These are phyloP conservation scores for Drosera capensis DNA, from an alignment of 148 eudicot genomes.

Conservation along the genomic window DNA sequence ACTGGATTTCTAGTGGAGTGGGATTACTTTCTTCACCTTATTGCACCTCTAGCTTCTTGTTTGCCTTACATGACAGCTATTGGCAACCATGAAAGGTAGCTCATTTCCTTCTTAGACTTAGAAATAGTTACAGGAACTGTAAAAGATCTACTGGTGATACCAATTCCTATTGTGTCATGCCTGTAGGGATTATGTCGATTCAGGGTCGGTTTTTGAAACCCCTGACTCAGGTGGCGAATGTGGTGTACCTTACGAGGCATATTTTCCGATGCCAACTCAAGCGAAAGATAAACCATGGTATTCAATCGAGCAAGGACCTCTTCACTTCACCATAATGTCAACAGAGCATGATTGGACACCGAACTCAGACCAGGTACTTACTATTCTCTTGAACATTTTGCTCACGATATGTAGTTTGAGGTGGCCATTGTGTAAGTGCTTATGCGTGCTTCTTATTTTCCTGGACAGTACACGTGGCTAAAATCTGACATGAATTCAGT, in stretches of 20 bases:
- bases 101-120: background rate
- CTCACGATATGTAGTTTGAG: background rate
- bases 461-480: constrained; percentile 13
- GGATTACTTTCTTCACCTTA: constrained; percentile 74
- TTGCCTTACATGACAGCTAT: constrained; percentile 83
- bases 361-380: constrained; percentile 36
- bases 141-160: background rate
- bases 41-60: constrained; percentile 46
- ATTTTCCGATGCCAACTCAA: constrained; percentile 67
- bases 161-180: background rate
- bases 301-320: constrained; percentile 45
- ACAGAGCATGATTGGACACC: constrained; percentile 43
- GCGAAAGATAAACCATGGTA: constrained; percentile 80
- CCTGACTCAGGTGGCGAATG: constrained; percentile 95
- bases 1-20: constrained; percentile 82
- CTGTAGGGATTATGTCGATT: constrained; percentile 40
- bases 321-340: constrained; percentile 44
- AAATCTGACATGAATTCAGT: constrained; percentile 65
- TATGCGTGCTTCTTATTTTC: background rate
- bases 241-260: constrained; percentile 83
- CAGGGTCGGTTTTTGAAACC: constrained; percentile 54
- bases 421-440: background rate
- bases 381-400: background rate
- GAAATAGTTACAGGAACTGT: background rate
- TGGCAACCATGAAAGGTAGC: constrained; percentile 87